Conservation (phyloP, 192 early-diverging fungal species). For the Umbelopsis isabellina region DNA sequence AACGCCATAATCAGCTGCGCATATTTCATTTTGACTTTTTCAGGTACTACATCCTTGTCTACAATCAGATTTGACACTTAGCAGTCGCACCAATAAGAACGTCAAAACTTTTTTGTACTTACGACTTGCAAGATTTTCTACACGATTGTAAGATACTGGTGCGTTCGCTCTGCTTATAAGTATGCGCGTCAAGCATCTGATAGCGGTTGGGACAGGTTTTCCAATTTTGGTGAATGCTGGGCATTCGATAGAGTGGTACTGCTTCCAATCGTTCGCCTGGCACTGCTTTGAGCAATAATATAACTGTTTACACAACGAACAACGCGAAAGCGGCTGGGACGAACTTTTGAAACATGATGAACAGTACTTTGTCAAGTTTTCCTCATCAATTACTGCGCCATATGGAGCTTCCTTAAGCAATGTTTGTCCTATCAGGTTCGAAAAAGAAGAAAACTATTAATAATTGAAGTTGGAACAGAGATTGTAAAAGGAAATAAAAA, state of each 20-base stretch:
- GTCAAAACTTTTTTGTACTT: not conserved
- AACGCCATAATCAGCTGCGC: slow-evolving; percentile 15
- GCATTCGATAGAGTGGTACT: slow-evolving; percentile 7
- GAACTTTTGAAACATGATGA: not conserved
- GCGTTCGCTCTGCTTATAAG: not conserved
- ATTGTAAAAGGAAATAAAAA: not conserved
- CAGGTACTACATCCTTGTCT: not conserved
- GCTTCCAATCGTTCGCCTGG: not conserved
- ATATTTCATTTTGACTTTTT: slow-evolving; percentile 14
- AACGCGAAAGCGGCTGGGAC: not conserved
- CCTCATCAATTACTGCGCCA: not conserved
- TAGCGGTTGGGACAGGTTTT: not conserved
- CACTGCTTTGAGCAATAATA: slow-evolving; percentile 8
- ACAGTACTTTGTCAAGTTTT: not conserved
- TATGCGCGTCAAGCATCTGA: not conserved
- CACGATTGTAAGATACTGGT: not conserved
- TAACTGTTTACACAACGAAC: not conserved
- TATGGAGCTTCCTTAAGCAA: not conserved
- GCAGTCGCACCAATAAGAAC: no score
- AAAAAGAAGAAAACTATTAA: not conserved
- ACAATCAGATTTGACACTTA: no score
- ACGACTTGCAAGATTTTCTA: not conserved
- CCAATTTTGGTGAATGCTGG: slow-evolving; percentile 13
- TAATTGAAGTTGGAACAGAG: not conserved
- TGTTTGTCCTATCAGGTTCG: not conserved